Conservation (phyloP, 441 rosid species). For the Hypseocharis bilobata region DNA sequence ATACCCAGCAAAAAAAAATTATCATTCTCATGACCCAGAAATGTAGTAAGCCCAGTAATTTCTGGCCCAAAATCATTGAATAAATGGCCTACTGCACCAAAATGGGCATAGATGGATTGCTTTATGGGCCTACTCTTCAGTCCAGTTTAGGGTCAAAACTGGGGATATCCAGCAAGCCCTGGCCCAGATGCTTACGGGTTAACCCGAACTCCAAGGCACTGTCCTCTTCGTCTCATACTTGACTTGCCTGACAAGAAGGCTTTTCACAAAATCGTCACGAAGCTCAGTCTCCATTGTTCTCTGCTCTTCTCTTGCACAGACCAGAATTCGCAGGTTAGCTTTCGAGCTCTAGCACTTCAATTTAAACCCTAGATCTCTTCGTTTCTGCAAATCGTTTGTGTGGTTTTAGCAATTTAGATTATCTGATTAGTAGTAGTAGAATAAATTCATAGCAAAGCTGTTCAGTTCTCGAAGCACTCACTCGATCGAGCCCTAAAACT, state of each 20-base stretch:
- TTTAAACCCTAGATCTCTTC: background rate
- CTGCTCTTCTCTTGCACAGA: background rate
- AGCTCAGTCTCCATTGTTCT: background rate
- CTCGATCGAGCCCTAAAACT: slow-evolving; percentile 3
- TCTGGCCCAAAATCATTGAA: too few relatives aligned
- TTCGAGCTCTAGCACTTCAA: background rate
- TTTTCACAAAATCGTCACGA: slow-evolving; percentile 4
- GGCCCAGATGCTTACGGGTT: too few relatives aligned
- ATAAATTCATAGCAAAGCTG: background rate
- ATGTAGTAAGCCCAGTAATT: too few relatives aligned
- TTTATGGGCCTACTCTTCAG: too few relatives aligned
- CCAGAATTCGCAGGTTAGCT: background rate
- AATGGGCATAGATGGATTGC: too few relatives aligned
- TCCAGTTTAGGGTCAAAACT: too few relatives aligned
- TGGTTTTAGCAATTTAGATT: background rate
- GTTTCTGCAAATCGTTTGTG: background rate
- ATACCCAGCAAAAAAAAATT: too few relatives aligned
- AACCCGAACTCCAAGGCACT: too few relatives aligned
- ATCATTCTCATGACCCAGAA: too few relatives aligned
- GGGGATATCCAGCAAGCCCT: too few relatives aligned
- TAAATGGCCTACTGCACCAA: too few relatives aligned
- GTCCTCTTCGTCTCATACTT: background rate
- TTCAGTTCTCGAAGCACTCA: background rate
- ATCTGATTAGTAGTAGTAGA: background rate
- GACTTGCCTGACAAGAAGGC: slow-evolving; percentile 22